These are phyloP conservation scores for Naganishia liquefaciens DNA, from an alignment of 1,284 basidiomycete genomes.

Conservation along the genomic window DNA sequence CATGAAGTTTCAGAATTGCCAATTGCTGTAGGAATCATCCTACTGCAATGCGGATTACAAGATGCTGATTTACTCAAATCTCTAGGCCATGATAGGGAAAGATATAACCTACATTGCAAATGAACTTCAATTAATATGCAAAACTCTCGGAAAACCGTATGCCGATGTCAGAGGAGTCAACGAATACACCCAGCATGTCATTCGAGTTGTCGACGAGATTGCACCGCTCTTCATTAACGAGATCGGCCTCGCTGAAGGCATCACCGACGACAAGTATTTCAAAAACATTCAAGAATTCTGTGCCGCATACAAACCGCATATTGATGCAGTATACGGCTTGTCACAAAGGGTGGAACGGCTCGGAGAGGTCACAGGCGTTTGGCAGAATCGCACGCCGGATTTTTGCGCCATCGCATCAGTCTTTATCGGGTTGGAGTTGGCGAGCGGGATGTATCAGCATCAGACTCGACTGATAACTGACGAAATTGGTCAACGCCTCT, in stretches of 20 bases:
- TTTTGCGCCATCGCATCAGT: conserved; percentile 13
- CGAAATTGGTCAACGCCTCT: conserved; percentile 5
- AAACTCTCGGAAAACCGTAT: conserved; percentile 9
- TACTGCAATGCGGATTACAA: no score
- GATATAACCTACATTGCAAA: not conserved
- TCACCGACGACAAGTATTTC: conserved; percentile 1
- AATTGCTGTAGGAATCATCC: conserved; percentile 12
- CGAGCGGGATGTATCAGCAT: not conserved
- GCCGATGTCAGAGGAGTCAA: conserved; percentile 17
- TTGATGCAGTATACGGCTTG: not conserved
- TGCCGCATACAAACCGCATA: not conserved
- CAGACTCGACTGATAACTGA: not conserved
- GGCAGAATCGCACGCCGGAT: conserved; percentile 8
- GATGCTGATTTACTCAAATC: not conserved
- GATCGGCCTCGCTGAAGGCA: not conserved
- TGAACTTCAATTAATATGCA: conserved; percentile 4
- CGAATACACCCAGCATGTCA: conserved; percentile 4
- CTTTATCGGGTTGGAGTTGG: conserved; percentile 17
- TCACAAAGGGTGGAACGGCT: conserved; percentile 7
- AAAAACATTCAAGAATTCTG: conserved; percentile 17
- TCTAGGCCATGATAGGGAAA: conserved; percentile 10
- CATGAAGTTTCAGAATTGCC: conserved; percentile 4
- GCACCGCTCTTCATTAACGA: not conserved
- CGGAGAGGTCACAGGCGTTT: conserved; percentile 14
- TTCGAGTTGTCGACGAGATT: conserved; percentile 1